Percentiles rank a stretch among this genome's conserved stretches.
Conservation (phyloP, 1,139 yeast genomes). For the Saccharomyces hybrid region DNA sequence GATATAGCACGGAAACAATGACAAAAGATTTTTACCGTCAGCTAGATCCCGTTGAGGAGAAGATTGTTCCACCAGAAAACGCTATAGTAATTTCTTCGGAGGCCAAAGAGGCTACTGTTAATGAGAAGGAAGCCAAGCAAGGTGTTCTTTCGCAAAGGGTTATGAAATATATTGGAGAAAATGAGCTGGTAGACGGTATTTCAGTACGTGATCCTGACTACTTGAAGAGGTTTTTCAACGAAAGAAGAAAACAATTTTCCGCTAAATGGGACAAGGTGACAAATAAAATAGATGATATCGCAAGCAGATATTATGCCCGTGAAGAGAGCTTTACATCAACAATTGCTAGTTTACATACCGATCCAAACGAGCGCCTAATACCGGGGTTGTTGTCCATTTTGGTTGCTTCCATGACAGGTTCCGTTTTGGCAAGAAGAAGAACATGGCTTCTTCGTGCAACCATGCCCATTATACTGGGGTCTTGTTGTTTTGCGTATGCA, state of each 20-base stretch:
- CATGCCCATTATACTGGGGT: slow-evolving; percentile 61
- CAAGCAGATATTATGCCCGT: slow-evolving; percentile 45
- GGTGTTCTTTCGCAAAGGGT: slow-evolving; percentile 6
- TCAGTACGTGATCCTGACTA: slow-evolving; percentile 24
- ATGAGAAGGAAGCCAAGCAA: slow-evolving; percentile 9
- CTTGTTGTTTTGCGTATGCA: slow-evolving; percentile 62
- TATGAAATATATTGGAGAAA: slow-evolving; percentile 17
- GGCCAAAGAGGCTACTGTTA: slow-evolving; percentile 18
- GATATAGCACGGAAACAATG: slow-evolving; percentile 4
- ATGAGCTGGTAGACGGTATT: slow-evolving; percentile 23
- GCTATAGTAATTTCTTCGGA: slow-evolving; percentile 17
- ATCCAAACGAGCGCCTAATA: slow-evolving; percentile 62
- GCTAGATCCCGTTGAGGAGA: slow-evolving; percentile 22
- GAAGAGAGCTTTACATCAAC: slow-evolving; percentile 66
- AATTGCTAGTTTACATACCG: slow-evolving; percentile 55
- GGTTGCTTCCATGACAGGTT: slow-evolving; percentile 75
- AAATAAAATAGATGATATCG: slow-evolving; percentile 36
- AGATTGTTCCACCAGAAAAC: slow-evolving; percentile 20
- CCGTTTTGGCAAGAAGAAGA: slow-evolving; percentile 63
- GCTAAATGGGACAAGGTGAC: slow-evolving; percentile 32
- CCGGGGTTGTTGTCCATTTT: slow-evolving; percentile 69
- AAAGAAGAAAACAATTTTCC: slow-evolving; percentile 33
- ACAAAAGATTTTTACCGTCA: slow-evolving; percentile 24
- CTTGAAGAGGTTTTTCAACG: slow-evolving; percentile 18
- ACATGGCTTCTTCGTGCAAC: slow-evolving; percentile 52